A percentile compares a stretch with the other conserved stretches of the same genome.
phyloP scores from a whole-genome alignment of 192 early-diverging fungal species.

The Dispira simplex region DNA sequence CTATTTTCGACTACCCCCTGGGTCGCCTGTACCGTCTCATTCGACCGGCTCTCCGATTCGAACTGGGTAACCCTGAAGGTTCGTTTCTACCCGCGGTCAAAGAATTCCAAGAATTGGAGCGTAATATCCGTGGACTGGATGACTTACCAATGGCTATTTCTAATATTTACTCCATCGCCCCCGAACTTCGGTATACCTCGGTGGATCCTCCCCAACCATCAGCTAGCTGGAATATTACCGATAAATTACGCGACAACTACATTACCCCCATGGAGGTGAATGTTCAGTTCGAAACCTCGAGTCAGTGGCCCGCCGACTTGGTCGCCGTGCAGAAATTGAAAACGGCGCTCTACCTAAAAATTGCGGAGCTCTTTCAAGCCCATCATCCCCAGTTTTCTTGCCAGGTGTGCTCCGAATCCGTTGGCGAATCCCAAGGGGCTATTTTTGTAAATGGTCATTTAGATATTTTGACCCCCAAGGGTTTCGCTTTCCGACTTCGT shows the following conservation, averaged over 20 bases:
- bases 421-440: conserved; percentile 25
- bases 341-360: conserved; percentile 63
- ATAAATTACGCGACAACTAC: conserved; percentile 29
- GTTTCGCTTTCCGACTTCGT: conserved; percentile 69
- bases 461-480: conserved; percentile 52
- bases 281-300: conserved; percentile 70
- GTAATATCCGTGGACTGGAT: conserved; percentile 40
- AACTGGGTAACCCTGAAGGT: background rate
- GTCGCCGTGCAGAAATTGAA: conserved; percentile 82
- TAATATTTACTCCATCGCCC: conserved; percentile 34
- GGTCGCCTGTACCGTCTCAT: background rate
- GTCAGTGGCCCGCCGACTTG: conserved; percentile 82
- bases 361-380: conserved; percentile 39
- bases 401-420: conserved; percentile 28
- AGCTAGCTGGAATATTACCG: conserved; percentile 20
- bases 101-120: conserved; percentile 48
- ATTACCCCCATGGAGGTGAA: conserved; percentile 60
- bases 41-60: background rate
- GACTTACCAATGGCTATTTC: conserved; percentile 49
- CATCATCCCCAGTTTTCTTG: conserved; percentile 15
- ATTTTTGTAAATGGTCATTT: conserved; percentile 23
- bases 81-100: conserved; percentile 45
- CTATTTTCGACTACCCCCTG: background rate
- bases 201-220: conserved; percentile 58
- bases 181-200: conserved; percentile 56